phyloP scores from a whole-genome alignment of 495 filamentous ascomycete species.

The Hypoxylon lienhwacheense region DNA sequence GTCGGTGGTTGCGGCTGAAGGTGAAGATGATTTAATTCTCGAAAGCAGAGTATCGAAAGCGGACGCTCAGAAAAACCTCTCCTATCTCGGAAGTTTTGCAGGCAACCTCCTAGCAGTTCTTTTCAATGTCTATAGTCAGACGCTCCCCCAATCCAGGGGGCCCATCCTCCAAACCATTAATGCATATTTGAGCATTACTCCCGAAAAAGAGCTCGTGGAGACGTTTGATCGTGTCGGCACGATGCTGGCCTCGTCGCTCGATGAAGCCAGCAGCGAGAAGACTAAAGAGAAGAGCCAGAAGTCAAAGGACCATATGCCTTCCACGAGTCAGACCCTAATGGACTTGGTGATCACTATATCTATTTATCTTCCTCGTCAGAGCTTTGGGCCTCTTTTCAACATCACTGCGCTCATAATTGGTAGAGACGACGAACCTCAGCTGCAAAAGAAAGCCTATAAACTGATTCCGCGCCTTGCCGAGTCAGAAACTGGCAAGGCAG shows the following conservation, averaged over 20 bases:
- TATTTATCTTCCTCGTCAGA: constrained; percentile 81
- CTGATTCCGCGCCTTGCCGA: constrained; percentile 85
- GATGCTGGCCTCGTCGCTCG: constrained; percentile 77
- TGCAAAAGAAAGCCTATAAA: constrained; percentile 99
- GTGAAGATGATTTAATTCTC: constrained; percentile 67
- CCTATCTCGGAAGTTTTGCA: constrained; percentile 74
- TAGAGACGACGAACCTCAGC: constrained; percentile 76
- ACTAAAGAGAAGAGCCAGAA: constrained; percentile 63
- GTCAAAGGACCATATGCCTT: constrained; percentile 72
- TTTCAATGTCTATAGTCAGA: constrained; percentile 97
- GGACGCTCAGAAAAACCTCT: constrained; percentile 73
- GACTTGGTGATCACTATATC: constrained; percentile 95
- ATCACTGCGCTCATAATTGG: constrained; percentile 80
- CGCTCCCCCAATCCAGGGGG: constrained; percentile 86
- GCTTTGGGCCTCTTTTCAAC: constrained; percentile 77
- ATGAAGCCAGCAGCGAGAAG: constrained; percentile 60
- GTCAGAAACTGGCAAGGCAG: constrained; percentile 69
- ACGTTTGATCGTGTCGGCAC: constrained; percentile 83
- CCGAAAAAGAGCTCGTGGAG: constrained; percentile 69
- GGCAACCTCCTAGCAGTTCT: constrained; percentile 89
- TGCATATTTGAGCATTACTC: constrained; percentile 86
- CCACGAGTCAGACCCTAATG: constrained; percentile 93
- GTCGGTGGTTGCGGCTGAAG: constrained; percentile 63
- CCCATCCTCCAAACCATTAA: constrained; percentile 92
- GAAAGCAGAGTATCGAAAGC: constrained; percentile 73